Evolutionary conservation across 1,284 basidiomycete species (phyloP), one percentile per base, ranked within the genome.

Genomic region (Sanghuangporus sanghuang): DNA sequence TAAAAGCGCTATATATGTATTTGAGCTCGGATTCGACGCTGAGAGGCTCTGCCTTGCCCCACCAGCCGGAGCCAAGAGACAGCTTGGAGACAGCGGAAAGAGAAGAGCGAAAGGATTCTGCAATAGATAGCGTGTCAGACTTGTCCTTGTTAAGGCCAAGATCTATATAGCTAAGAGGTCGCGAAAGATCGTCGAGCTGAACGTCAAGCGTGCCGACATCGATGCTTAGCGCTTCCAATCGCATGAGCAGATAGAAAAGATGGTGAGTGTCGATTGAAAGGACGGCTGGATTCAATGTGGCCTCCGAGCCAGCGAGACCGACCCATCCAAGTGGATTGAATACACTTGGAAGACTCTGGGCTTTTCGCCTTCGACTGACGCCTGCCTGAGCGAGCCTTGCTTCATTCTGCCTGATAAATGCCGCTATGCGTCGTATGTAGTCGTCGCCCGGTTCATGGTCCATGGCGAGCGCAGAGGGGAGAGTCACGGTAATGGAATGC

Each of bases 1-100:
- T 96, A 76, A 95, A 92, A 71, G 87, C 84, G 71, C 92, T 92
- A 76, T 87, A 96, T 68, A 96, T 81, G 76, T 88, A 94, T 72
- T 87, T 93, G 74, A 95, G 83, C 69, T 94, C 88, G 3, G 81
- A 73, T 66, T 94, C 90, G 61, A 90, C 75, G 61, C 73, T 81
- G 8, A 80, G 82, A 36, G 82, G 83, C 61, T 85, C 79, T 2
- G 82, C 71, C 58, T 81, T 78, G 40, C 81, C 76, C 87, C 88
- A 93, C 88, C 88, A 92, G 57, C 82, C 79, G 14, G 74, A 77
- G 39, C 88, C 86, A 18, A 94, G 77, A 0, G 90, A 93, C 14
- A 93, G 80, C 42, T 78, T 80, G 18, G 92, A 93, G 16, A 95
- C 85, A 27, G 82, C 85, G 52, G 92, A 92, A 32, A 94, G 76